A percentile compares a stretch with the other conserved stretches of the same genome.
Conservation (phyloP, 345 rosid species). For the Zanthoxylum bungeanum region DNA sequence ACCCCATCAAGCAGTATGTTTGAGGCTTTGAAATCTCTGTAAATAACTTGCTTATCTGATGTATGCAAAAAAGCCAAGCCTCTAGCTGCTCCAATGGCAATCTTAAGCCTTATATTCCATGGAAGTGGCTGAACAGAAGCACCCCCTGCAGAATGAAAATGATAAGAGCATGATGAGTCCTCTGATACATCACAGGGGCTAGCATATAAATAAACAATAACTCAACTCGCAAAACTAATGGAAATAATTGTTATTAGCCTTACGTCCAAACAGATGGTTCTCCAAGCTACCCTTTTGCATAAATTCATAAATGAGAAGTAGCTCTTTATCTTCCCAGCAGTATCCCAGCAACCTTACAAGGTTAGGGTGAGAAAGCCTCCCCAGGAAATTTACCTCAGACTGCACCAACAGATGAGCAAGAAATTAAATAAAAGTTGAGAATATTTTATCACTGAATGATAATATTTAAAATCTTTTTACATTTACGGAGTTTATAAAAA, state of each 20-base stretch:
- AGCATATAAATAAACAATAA: not conserved
- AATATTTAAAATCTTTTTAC: not conserved
- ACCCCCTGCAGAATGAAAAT: conserved; percentile 48
- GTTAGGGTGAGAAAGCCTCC: conserved; percentile 83
- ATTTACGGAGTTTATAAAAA: not conserved
- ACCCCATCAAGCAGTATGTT: conserved; percentile 93
- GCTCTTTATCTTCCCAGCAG: conserved; percentile 72
- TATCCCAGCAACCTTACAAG: conserved; percentile 84
- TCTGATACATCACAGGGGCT: not conserved
- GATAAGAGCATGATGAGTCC: not conserved
- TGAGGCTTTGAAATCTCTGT: conserved; percentile 91
- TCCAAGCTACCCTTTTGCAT: conserved; percentile 98
- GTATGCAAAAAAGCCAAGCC: conserved; percentile 80
- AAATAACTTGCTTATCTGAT: conserved; percentile 83
- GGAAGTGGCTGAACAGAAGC: conserved; percentile 76
- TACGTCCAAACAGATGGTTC: conserved; percentile 85
- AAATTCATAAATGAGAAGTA: conserved; percentile 82
- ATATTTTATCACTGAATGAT: no score
- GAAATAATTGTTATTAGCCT: conserved; percentile 16
- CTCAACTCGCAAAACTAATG: not conserved
- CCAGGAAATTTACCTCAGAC: conserved; percentile 86
- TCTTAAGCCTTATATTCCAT: conserved; percentile 70
- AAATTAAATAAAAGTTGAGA: not conserved
- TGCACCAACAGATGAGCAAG: conserved; percentile 27
- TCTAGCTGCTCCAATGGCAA: conserved; percentile 78